Base-by-base conservation (phyloP, 768 basidiomycete genomes). In the Termitomyces sp. region DNA sequence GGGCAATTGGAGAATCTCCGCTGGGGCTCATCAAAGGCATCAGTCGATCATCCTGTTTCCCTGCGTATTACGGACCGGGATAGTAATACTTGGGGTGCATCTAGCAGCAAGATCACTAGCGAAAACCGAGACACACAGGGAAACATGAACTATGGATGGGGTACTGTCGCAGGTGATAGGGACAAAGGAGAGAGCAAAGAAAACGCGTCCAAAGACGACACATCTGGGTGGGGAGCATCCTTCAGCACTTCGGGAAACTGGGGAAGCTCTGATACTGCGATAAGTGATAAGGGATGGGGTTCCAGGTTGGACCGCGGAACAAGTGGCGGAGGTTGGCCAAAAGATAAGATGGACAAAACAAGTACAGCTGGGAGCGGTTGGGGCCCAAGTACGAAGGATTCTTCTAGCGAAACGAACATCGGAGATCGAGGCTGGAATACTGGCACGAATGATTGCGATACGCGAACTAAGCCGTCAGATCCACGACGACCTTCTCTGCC, bases 341-440 rank as follows among this genome's bases (percentile, higher is more conserved):
- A 20, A 31, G 10, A n/a, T 32, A 25, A 55, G 42, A 43, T 8
- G 8, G 42, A 56, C 42, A 43, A 43, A 32, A n/a, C 17, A 56
- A 56, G 10, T 43, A 29, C 42, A 32, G 6, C 42, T 42, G 9
- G 25, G 38, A 40, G 25, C 15, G 29, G 15, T 15, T 42, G 48
- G 31, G 31, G 31, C 31, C 0, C 53, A 14, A 43, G 31, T 7
- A 32, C 55, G 31, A 56, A 43, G 32, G 7, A 34, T 43, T 34
- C 47, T 3, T 40, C 45, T 29, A 11, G 53, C 25, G 52, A 55
- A 25, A 11, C 40, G 37, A 34, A 54, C n/a, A 48, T 43, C 29
- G 52, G 52, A 56, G 42, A 46, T 32, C 32, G 11, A 2, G 58
- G 51, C 17, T 54, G 62, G 61, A 55, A 36, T 47, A 55, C 58